Base-by-base conservation (phyloP, 2,329 filamentous ascomycete genomes). In the Pseudopithomyces chartarum region DNA sequence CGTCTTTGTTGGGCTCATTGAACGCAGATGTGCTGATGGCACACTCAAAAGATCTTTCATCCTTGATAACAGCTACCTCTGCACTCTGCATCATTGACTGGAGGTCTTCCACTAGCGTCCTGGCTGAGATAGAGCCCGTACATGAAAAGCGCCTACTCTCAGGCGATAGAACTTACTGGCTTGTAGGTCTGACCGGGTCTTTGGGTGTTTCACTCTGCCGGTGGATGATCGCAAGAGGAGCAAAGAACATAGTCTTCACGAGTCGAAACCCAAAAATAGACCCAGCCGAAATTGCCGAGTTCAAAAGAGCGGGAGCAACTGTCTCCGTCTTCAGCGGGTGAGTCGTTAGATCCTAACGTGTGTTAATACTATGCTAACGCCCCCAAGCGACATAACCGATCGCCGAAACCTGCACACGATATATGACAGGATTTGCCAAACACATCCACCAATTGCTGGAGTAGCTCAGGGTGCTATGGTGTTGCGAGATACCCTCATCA, bases 241-340 rank as follows among this genome's bases (percentile, higher is more conserved):
- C 42, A 2, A 33, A n/a, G 60, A 23, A 32, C 23, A 19, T 69
- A 3, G 55, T 61, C 2, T 26, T 83, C 4, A 73, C 76, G 0
- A 80, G 78, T 42, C 74, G 80, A 71, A 67, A 8, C 74, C 78
- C 10, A 64, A 73, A 10, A n/a, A n/a, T n/a, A n/a, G n/a, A n/a
- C n/a, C n/a, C n/a, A n/a, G n/a, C n/a, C n/a, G n/a, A n/a, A n/a
- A n/a, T n/a, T n/a, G n/a, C n/a, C n/a, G n/a, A n/a, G n/a, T n/a
- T n/a, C n/a, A n/a, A n/a, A n/a, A n/a, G n/a, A n/a, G n/a, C n/a
- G n/a, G n/a, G n/a, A n/a, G n/a, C n/a, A n/a, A n/a, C n/a, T n/a
- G n/a, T n/a, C n/a, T 4, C 38, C 8, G 19, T 42, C n/a, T 11
- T 6, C n/a, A n/a, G n/a, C n/a, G n/a, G n/a, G n/a, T n/a, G n/a